Evolutionary conservation across 2,329 filamentous ascomycete genomes (phyloP).

Genomic region (Ophiostoma sp.): DNA sequence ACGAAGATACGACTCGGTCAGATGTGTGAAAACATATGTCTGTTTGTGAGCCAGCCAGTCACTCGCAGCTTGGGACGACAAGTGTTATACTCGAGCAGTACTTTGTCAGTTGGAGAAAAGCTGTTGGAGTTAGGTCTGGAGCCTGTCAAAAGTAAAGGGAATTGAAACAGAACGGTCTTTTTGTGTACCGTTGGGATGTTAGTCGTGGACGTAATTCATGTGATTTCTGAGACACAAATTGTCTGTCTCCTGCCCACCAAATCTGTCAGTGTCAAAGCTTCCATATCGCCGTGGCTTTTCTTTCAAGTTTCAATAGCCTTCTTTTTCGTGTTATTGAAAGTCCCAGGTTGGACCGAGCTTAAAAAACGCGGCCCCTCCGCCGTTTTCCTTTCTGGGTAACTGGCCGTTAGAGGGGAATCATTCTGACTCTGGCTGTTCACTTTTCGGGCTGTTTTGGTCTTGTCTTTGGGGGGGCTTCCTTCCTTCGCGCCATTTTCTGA

Average conservation of each 20-base stretch:
- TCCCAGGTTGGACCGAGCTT: background rate
- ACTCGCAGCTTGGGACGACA: background rate
- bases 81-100: background rate
- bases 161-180: background rate
- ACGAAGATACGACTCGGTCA: background rate
- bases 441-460: background rate
- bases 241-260: background rate
- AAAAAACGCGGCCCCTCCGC: too few species aligned
- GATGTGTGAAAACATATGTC: background rate
- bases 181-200: background rate
- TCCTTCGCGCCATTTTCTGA: background rate
- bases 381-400: constrained; percentile 2
- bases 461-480: background rate
- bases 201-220: background rate
- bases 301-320: too few species aligned
- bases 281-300: too few species aligned
- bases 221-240: background rate
- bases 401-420: background rate
- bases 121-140: background rate
- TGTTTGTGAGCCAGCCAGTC: background rate
- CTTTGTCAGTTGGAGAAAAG: background rate
- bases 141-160: background rate
- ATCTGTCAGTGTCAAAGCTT: background rate
- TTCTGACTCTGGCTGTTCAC: background rate
- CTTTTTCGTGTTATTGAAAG: background rate